phyloP scores from a whole-genome alignment of 129 eudicot genomes.

The Lonicera japonica region DNA sequence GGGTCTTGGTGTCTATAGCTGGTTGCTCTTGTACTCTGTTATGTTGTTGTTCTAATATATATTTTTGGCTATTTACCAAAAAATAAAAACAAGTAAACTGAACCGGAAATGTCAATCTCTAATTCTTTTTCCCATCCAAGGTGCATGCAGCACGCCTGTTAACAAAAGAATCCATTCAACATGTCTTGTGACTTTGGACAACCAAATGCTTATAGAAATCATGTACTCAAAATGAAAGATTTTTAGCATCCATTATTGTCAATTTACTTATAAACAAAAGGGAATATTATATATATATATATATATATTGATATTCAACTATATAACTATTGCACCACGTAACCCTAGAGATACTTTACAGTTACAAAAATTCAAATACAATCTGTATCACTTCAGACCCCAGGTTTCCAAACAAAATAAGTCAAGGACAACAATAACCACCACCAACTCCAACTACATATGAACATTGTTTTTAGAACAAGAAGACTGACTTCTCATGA shows the following conservation, averaged over 20 bases:
- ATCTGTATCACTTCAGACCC: neutral
- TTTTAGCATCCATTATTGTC: neutral
- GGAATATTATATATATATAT: too few species aligned
- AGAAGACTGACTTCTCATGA: neutral
- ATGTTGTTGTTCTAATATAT: too few species aligned
- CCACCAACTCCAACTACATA: slow-evolving; percentile 3
- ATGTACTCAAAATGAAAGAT: neutral
- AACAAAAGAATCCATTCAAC: neutral
- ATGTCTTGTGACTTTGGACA: too few species aligned
- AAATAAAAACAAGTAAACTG: too few species aligned
- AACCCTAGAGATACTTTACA: slow-evolving; percentile 30
- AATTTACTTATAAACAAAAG: neutral
- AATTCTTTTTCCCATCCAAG: too few species aligned
- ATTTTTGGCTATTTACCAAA: too few species aligned
- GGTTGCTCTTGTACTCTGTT: too few species aligned
- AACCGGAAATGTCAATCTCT: too few species aligned
- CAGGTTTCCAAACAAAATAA: neutral
- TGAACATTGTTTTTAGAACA: neutral
- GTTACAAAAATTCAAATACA: slow-evolving; percentile 9
- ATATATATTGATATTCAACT: too few species aligned
- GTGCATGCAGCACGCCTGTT: too few species aligned
- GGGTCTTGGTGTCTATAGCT: too few species aligned
- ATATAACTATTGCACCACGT: neutral
- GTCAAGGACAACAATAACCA: slow-evolving; percentile 8
- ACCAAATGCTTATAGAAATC: too few species aligned